Evolutionary conservation across 2,329 filamentous ascomycete genomes (phyloP).

Genomic region (Aspergillus costaricaensis): DNA sequence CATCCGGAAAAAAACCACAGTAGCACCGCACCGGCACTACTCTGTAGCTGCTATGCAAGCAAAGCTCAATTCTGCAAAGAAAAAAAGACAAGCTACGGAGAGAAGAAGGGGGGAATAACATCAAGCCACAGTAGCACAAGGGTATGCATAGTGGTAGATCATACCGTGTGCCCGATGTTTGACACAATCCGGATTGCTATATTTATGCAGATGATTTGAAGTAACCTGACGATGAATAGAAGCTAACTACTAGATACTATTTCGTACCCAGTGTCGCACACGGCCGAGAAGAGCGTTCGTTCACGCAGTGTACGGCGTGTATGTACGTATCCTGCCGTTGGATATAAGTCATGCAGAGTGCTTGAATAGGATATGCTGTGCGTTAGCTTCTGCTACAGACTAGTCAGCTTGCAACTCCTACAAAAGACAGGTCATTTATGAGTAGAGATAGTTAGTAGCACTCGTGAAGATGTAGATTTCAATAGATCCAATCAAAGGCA

Average conservation of each 20-base stretch:
- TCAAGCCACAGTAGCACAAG: not conserved
- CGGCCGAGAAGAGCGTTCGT: not conserved
- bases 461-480: no score
- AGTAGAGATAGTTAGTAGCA: no score
- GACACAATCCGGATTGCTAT: not conserved
- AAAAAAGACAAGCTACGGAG: not conserved
- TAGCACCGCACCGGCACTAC: no score
- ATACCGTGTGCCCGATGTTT: not conserved
- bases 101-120: not conserved
- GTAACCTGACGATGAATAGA: no score
- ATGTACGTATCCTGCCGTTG: constrained; percentile 1
- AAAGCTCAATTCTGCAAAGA: not conserved
- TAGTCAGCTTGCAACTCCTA: no score
- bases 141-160: constrained; percentile 3
- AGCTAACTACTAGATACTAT: no score
- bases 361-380: not conserved
- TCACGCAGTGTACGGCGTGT: no score
- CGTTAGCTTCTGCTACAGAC: not conserved
- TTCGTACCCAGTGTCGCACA: not conserved
- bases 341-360: not conserved
- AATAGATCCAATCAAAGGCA: no score
- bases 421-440: no score
- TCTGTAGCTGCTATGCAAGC: not conserved
- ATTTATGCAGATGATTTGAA: not conserved
- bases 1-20: no score